These are phyloP conservation scores for Hypoxylon fragiforme DNA, from an alignment of 495 filamentous ascomycete genomes.

Conservation along the genomic window DNA sequence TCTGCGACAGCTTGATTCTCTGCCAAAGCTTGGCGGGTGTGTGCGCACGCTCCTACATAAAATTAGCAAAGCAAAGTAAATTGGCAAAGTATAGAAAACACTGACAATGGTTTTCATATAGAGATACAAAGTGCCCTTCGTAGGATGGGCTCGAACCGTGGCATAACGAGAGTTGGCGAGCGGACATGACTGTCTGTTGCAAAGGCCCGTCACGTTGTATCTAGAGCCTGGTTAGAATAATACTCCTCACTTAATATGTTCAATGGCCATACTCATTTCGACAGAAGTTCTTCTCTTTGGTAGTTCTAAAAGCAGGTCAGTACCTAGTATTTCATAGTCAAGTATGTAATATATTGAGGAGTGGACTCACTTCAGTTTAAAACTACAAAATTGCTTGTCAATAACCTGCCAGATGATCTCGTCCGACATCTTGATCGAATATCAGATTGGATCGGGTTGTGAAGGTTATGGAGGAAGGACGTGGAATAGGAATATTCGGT, in stretches of 20 bases:
- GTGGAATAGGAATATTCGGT: not conserved
- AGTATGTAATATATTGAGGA: conserved; percentile 1
- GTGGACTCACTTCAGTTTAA: conserved; percentile 82
- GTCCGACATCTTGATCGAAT: conserved; percentile 71
- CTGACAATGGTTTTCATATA: conserved; percentile 86
- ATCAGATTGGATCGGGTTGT: not conserved
- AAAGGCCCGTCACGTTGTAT: conserved; percentile 78
- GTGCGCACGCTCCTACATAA: conserved; percentile 70
- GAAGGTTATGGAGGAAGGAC: not conserved
- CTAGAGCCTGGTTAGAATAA: conserved; percentile 3
- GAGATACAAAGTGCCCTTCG: conserved; percentile 84
- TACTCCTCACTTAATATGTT: not conserved
- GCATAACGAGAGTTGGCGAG: conserved; percentile 96
- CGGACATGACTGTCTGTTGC: conserved; percentile 92
- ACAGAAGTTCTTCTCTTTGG: conserved; percentile 92
- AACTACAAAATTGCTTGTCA: conserved; percentile 87
- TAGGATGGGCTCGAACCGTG: conserved; percentile 81
- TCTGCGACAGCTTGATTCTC: conserved; percentile 82
- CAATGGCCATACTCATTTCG: conserved; percentile 76
- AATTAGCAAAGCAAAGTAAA: not conserved
- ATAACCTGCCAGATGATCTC: conserved; percentile 98
- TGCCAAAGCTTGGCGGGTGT: conserved; percentile 95
- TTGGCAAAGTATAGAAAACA: not conserved
- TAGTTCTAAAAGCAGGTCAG: conserved; percentile 60
- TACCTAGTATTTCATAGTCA: conserved; percentile 13